Conservation (phyloP, 352 stramenopile species). For the Phytopythium sindhum region DNA sequence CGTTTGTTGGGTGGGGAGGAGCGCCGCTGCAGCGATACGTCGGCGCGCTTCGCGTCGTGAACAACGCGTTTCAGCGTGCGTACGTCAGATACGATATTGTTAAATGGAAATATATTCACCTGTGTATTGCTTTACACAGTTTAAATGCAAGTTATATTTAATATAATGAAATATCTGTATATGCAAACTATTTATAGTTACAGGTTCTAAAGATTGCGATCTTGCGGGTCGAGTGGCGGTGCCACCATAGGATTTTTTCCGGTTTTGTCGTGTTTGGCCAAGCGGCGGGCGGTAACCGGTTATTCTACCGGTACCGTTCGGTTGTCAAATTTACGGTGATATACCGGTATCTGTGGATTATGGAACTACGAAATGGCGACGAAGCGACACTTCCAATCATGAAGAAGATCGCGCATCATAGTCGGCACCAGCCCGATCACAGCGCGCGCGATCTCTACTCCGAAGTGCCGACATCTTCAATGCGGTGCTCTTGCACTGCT, state of each 20-base stretch:
- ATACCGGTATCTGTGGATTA: neutral
- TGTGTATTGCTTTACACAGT: neutral
- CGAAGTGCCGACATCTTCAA: too few species aligned
- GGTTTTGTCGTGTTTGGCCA: conserved; percentile 3
- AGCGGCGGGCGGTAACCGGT: neutral
- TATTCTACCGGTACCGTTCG: neutral
- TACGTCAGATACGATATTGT: neutral
- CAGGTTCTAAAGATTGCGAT: neutral
- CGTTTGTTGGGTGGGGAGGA: neutral
- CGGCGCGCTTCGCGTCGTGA: neutral
- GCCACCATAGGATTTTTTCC: neutral
- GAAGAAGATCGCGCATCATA: neutral
- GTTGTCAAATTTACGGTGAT: neutral
- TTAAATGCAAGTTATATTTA: neutral
- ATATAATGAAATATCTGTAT: neutral
- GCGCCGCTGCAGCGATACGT: neutral
- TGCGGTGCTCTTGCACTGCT: neutral
- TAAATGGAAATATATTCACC: neutral
- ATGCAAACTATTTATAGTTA: too few species aligned
- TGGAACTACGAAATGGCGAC: too few species aligned
- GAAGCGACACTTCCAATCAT: too few species aligned
- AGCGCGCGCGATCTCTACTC: too few species aligned
- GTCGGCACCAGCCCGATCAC: too few species aligned
- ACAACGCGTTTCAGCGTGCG: neutral
- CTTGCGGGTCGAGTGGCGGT: neutral